These are phyloP conservation scores for Pichia inconspicua DNA, from an alignment of 1,139 yeast genomes.

Conservation along the genomic window DNA sequence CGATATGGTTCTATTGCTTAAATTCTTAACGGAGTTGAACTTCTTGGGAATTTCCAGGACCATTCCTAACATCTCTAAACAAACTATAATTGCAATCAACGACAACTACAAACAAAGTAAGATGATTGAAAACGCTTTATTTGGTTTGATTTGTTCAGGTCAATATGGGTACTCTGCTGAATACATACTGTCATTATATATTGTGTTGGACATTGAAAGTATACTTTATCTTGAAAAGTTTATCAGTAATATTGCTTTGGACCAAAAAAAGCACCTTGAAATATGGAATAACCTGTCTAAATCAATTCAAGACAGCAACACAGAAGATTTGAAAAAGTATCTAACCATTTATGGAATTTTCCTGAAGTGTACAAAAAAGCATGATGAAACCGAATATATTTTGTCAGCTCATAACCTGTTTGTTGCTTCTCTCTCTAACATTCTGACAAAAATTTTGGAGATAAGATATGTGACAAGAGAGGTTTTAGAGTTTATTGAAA, in stretches of 20 bases:
- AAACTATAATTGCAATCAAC: constrained; percentile 12
- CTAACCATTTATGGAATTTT: constrained; percentile 13
- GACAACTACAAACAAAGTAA: not conserved
- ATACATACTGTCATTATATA: constrained; percentile 19
- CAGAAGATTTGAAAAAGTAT: constrained; percentile 5
- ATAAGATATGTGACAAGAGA: not conserved
- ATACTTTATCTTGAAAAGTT: constrained; percentile 1
- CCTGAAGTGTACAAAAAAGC: constrained; percentile 12
- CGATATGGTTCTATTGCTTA: not conserved
- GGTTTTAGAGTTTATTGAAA: constrained; percentile 3
- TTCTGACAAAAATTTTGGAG: constrained; percentile 4
- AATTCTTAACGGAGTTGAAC: constrained; percentile 3
- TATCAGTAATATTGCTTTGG: not conserved
- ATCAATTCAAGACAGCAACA: constrained; percentile 5
- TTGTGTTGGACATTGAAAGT: constrained; percentile 11
- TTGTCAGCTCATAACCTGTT: constrained; percentile 4
- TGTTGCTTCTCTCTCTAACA: constrained; percentile 2
- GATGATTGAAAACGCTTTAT: constrained; percentile 11
- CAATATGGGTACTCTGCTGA: constrained; percentile 8
- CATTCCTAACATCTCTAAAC: constrained; percentile 1
- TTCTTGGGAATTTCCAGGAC: not conserved
- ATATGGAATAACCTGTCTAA: constrained; percentile 13
- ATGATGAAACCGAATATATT: constrained; percentile 5
- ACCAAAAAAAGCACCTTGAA: constrained; percentile 1
- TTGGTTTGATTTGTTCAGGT: constrained; percentile 14